These are phyloP conservation scores for Nicotiana attenuata DNA, from an alignment of 257 asterid species.

Conservation along the genomic window DNA sequence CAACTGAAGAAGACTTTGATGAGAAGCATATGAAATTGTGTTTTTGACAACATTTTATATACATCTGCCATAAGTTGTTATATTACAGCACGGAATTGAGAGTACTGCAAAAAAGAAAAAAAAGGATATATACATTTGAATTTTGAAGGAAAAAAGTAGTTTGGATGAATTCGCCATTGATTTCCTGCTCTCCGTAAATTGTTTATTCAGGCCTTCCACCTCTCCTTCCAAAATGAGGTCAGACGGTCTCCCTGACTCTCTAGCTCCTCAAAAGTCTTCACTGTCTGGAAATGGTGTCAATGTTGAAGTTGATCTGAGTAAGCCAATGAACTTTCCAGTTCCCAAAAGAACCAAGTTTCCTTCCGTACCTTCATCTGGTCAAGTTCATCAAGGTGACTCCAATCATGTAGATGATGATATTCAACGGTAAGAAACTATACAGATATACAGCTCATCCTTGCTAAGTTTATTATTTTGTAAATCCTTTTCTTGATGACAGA, in stretches of 20 bases:
- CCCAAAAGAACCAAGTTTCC: constrained; percentile 72
- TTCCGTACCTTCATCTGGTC: constrained; percentile 38
- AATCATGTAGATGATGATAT: constrained; percentile 40
- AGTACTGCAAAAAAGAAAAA: background rate
- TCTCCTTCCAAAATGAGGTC: constrained; percentile 39
- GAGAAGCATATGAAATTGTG: background rate
- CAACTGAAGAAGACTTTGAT: background rate
- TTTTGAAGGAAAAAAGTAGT: background rate
- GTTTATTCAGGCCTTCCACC: constrained; percentile 24
- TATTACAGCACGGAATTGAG: background rate
- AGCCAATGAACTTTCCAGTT: constrained; percentile 40
- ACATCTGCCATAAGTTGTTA: background rate
- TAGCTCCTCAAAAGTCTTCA: constrained; percentile 35
- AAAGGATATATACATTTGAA: background rate
- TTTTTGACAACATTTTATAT: background rate
- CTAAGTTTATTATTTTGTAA: background rate
- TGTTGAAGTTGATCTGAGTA: constrained; percentile 35
- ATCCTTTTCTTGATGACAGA: constrained; percentile 35
- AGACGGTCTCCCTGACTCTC: constrained; percentile 37
- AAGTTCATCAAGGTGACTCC: constrained; percentile 37
- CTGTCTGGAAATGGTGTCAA: constrained; percentile 25
- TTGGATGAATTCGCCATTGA: background rate
- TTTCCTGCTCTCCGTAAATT: background rate
- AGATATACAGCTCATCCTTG: background rate
- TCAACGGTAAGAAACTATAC: constrained; percentile 46